These are phyloP conservation scores for Plantago ovata DNA, from an alignment of 257 asterid genomes.

Conservation along the genomic window DNA sequence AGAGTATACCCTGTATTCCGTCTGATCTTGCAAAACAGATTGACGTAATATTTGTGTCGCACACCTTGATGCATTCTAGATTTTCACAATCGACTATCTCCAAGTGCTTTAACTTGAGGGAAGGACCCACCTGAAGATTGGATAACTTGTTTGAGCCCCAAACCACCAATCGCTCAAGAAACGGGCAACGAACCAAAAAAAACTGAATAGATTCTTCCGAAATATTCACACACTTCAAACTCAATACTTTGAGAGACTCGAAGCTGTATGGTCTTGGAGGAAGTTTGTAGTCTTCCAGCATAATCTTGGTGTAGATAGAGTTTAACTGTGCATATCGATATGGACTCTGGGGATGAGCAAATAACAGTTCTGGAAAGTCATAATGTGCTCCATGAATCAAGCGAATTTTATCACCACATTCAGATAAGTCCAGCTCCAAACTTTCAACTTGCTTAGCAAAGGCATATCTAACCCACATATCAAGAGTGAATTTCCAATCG, in stretches of 20 bases:
- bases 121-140: neutral
- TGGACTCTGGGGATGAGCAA: neutral
- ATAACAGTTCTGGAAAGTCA: neutral
- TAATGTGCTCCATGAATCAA: neutral
- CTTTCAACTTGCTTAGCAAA: conserved; percentile 2
- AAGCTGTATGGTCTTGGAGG: neutral
- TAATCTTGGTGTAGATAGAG: no score
- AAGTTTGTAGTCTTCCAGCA: neutral
- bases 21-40: neutral
- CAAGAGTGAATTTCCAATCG: neutral
- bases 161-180: conserved; percentile 7
- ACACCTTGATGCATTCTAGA: neutral
- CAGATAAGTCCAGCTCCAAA: neutral
- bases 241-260: neutral
- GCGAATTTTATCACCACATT: neutral
- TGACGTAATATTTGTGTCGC: neutral
- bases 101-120: neutral
- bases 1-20: neutral
- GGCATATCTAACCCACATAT: neutral
- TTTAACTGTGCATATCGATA: neutral
- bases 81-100: neutral
- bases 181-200: neutral
- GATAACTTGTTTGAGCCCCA: conserved; percentile 2
- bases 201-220: neutral
- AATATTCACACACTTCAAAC: conserved; percentile 1